Percentiles rank a stretch among this genome's conserved stretches.
These are phyloP conservation scores for Metschnikowia similis DNA, from an alignment of 805 yeast species.

Conservation along the genomic window DNA sequence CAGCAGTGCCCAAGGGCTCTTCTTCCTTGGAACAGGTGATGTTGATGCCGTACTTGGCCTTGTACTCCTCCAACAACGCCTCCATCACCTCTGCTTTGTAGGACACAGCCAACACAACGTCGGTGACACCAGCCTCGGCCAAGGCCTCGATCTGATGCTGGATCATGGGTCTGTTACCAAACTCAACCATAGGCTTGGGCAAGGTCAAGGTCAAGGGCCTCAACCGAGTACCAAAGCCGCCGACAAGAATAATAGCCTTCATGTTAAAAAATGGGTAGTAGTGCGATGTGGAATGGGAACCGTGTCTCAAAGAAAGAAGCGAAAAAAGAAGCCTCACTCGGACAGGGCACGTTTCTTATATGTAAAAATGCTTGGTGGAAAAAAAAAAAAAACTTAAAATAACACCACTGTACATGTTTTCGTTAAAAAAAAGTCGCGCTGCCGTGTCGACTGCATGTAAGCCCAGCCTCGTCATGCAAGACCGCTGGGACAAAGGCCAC, in stretches of 20 bases:
- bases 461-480: neutral
- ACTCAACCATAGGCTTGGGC: slow-evolving; percentile 96
- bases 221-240: slow-evolving; percentile 99
- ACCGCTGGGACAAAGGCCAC: neutral
- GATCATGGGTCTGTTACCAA: slow-evolving; percentile 99
- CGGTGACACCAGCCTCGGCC: slow-evolving; percentile 98
- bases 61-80: slow-evolving; percentile 88
- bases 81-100: slow-evolving; percentile 99
- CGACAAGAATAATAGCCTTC: slow-evolving; percentile 97
- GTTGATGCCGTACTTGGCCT: slow-evolving; percentile 86
- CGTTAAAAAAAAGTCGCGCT: slow-evolving; percentile 9
- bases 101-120: slow-evolving; percentile 96
- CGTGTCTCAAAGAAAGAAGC: slow-evolving; percentile 9
- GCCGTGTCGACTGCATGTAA: slow-evolving; percentile 2
- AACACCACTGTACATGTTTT: slow-evolving; percentile 9
- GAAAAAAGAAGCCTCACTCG: neutral
- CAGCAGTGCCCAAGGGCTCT: slow-evolving; percentile 99
- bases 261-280: slow-evolving; percentile 31
- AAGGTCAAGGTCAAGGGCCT: slow-evolving; percentile 94
- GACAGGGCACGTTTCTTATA: slow-evolving; percentile 6
- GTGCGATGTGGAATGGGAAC: slow-evolving; percentile 1
- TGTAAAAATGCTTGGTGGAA: slow-evolving; percentile 1
- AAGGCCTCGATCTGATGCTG: slow-evolving; percentile 97
- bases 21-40: slow-evolving; percentile 98
- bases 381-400: slow-evolving; percentile 8